phyloP scores from a whole-genome alignment of 139 green algal genomes.

The Nannochloris sp. region DNA sequence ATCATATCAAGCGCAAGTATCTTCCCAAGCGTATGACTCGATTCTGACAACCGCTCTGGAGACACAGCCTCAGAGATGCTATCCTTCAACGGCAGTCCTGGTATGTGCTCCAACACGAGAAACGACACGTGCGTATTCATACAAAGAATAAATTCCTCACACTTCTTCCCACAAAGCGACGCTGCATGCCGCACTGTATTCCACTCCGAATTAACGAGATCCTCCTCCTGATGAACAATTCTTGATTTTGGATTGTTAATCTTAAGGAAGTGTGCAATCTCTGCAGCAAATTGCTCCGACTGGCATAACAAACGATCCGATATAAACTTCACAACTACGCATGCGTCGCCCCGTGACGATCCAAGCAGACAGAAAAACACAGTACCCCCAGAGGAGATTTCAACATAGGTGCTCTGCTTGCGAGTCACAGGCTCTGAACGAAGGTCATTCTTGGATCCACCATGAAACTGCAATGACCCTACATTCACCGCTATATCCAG shows the following conservation, averaged over 20 bases:
- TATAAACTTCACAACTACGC: constrained; percentile 62
- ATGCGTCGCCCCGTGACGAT: neutral
- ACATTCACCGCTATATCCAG: neutral
- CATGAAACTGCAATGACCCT: neutral
- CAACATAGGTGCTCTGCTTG: neutral
- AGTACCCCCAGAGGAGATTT: constrained; percentile 66
- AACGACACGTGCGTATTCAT: constrained; percentile 6
- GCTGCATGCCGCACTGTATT: neutral
- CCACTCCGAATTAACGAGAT: constrained; percentile 27
- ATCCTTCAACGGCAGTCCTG: constrained; percentile 36
- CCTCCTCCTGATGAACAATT: constrained; percentile 39
- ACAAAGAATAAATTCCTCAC: constrained; percentile 46
- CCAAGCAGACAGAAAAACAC: constrained; percentile 72
- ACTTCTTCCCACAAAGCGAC: neutral
- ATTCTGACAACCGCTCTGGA: constrained; percentile 4
- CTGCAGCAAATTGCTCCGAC: constrained; percentile 71
- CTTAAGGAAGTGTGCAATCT: constrained; percentile 62
- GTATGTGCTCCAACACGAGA: constrained; percentile 50
- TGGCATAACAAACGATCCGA: constrained; percentile 42
- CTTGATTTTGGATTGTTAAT: constrained; percentile 50
- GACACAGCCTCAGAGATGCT: constrained; percentile 27
- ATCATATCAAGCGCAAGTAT: constrained; percentile 70
- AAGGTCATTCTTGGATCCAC: neutral
- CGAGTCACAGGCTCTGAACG: neutral
- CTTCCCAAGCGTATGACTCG: constrained; percentile 46